Percentiles rank a stretch among this genome's conserved stretches.
phyloP scores from a whole-genome alignment of 2,329 filamentous ascomycete genomes.

The Aspergillus alliaceus region DNA sequence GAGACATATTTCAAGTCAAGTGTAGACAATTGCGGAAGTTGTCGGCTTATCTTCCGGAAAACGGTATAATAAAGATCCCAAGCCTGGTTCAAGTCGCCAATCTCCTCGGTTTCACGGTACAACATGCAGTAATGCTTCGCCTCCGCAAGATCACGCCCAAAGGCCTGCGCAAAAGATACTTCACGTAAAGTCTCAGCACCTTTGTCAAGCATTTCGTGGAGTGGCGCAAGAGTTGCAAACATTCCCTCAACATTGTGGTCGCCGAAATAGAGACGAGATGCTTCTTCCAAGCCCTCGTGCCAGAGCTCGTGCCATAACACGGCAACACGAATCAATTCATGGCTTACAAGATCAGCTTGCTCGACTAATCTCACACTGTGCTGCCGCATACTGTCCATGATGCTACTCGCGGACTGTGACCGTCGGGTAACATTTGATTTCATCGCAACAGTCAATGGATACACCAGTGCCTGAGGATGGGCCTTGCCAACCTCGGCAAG shows the following conservation, averaged over 20 bases:
- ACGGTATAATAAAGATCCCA: conserved; percentile 99
- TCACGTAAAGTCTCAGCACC: conserved; percentile 92
- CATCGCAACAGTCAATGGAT: conserved; percentile 95
- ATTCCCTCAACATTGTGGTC: conserved; percentile 97
- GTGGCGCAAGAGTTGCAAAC: conserved; percentile 84
- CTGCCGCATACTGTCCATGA: conserved; percentile 97
- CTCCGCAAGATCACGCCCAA: conserved; percentile 91
- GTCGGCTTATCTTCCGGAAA: conserved; percentile 90
- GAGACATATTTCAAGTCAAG: conserved; percentile 97
- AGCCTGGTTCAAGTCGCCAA: conserved; percentile 93
- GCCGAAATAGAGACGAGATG: conserved; percentile 92
- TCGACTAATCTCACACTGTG: conserved; percentile 91
- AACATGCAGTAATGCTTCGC: conserved; percentile 94
- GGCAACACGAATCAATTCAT: conserved; percentile 94
- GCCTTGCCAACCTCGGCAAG: conserved; percentile 89
- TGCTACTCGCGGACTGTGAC: conserved; percentile 82
- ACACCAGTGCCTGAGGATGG: conserved; percentile 94
- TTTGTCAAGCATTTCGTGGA: conserved; percentile 87
- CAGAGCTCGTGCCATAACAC: conserved; percentile 98
- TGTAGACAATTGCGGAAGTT: conserved; percentile 87
- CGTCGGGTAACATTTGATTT: conserved; percentile 87
- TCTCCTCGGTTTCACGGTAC: conserved; percentile 83
- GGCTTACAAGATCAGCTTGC: conserved; percentile 91
- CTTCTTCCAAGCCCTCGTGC: conserved; percentile 97
- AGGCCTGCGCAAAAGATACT: conserved; percentile 96